These are phyloP conservation scores for Fusarium sororula DNA, from an alignment of 2,329 filamentous ascomycete species.

Conservation along the genomic window DNA sequence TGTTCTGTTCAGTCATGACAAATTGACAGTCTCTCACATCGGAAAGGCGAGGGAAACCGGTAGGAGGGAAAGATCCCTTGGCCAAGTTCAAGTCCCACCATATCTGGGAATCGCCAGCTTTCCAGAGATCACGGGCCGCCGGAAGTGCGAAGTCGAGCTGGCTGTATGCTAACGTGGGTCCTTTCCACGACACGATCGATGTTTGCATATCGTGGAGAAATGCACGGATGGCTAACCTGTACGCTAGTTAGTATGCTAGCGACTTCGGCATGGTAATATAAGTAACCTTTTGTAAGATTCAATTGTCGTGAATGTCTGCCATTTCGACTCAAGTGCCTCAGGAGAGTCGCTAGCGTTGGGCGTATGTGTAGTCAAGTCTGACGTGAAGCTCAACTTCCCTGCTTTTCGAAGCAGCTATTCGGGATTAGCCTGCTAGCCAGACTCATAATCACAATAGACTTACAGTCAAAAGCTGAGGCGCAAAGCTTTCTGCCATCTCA, in stretches of 20 bases:
- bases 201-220: conserved; percentile 39
- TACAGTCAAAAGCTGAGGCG: conserved; percentile 30
- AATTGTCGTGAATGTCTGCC: conserved; percentile 26
- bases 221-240: conserved; percentile 35
- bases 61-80: conserved; percentile 12
- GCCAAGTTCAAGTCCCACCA: conserved; percentile 31
- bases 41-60: conserved; percentile 28
- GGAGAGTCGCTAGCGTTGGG: conserved; percentile 23
- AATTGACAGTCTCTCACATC: conserved; percentile 27
- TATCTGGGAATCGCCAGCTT: conserved; percentile 23
- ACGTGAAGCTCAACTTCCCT: conserved; percentile 33
- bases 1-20: conserved; percentile 29
- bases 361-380: conserved; percentile 19
- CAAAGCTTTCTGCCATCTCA: conserved; percentile 30
- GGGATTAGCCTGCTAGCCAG: conserved; percentile 2
- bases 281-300: conserved; percentile 39
- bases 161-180: conserved; percentile 33
- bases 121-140: conserved; percentile 36
- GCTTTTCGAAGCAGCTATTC: conserved; percentile 35
- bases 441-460: background rate
- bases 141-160: conserved; percentile 37
- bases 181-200: conserved; percentile 35
- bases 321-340: conserved; percentile 35
- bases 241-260: conserved; percentile 12
- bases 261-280: background rate